Conservation (phyloP, 2,329 filamentous ascomycete genomes). For the Furcasterigmium furcatum region DNA sequence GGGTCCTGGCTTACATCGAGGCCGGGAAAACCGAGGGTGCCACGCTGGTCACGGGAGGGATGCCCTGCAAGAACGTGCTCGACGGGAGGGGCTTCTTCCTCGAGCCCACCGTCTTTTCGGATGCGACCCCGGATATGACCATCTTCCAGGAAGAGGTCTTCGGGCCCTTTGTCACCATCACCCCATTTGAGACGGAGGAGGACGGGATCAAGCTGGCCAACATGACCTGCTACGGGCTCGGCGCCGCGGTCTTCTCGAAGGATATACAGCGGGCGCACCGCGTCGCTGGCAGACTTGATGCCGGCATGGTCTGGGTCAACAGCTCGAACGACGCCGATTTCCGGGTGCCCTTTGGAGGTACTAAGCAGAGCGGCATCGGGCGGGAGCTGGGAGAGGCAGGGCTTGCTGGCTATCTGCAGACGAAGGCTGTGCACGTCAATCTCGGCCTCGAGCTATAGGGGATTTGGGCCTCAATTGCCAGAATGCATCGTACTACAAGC, state of each 20-base stretch:
- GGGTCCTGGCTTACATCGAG: constrained; percentile 68
- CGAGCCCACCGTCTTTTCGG: constrained; percentile 41
- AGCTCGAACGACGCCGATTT: constrained; percentile 40
- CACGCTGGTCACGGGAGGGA: constrained; percentile 60
- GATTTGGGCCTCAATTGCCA: too few species aligned
- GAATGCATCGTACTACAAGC: too few species aligned
- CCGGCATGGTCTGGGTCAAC: constrained; percentile 56
- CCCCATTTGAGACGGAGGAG: constrained; percentile 36
- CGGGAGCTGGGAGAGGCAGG: constrained; percentile 42
- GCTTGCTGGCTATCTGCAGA: constrained; percentile 15
- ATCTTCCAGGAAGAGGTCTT: constrained; percentile 46
- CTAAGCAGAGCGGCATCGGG: constrained; percentile 47
- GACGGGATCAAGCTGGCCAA: constrained; percentile 40
- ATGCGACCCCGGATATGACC: constrained; percentile 35
- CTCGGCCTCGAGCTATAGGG: neutral
- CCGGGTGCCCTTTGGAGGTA: constrained; percentile 40
- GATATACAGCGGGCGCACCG: constrained; percentile 48
- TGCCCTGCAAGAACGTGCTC: constrained; percentile 26
- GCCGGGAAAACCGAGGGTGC: constrained; percentile 69
- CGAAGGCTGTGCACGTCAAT: constrained; percentile 1
- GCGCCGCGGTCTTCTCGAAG: constrained; percentile 58
- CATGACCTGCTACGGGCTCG: constrained; percentile 58
- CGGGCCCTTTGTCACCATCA: constrained; percentile 39
- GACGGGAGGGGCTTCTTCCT: constrained; percentile 42
- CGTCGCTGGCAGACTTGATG: constrained; percentile 53